Evolutionary conservation across 1,284 basidiomycete genomes (phyloP), one percentile per base, ranked within the genome.

Genomic region (Moesziomyces antarcticus): DNA sequence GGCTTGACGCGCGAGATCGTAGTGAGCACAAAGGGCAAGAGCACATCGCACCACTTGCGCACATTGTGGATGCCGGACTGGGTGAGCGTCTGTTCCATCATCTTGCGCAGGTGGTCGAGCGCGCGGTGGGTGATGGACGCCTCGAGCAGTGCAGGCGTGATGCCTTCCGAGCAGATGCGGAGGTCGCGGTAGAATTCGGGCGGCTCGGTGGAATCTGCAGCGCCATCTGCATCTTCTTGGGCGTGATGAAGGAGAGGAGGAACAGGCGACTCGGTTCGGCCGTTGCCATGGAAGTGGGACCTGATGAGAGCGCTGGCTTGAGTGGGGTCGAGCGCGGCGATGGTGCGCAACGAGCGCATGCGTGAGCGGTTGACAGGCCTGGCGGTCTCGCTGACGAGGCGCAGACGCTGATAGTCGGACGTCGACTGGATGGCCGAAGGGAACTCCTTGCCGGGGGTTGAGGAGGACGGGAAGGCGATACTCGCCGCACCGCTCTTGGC

Each of bases 1-100:
- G 82, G 77, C 35, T 73, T 78, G 42, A 84, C 75, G 10, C 75
- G 72, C 16, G 77, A 75, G 48, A 82, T 58, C 40, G 81, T 81
- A 22, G 73, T 69, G 18, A 82, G 58, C 3, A 77, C 64, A 7
- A 83, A 73, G 1, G 80, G 78, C 37, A 80, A 55, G 20, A 84
- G 64, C 10, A 76, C 73, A 42, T 79, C 70, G 30, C 64, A 66
- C 82, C 82, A 84, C 53, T 75, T 67, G 41, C 73, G 62, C 11
- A 59, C 62, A 16, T 72, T 60, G 37, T 58, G 63, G 10, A 83
- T 59, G 27, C 66, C 66, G 45, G 75, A 67, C 20, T 71, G 56
- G 1, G 59, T 48, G 6, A 83, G 72, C 10, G 73, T 74, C 67
- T 83, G 82, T 35, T 73, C 71, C 58, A 80, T 73, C 71, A 83